These are phyloP conservation scores for Gossypium trilobum DNA, from an alignment of 441 rosid species.

Conservation along the genomic window DNA sequence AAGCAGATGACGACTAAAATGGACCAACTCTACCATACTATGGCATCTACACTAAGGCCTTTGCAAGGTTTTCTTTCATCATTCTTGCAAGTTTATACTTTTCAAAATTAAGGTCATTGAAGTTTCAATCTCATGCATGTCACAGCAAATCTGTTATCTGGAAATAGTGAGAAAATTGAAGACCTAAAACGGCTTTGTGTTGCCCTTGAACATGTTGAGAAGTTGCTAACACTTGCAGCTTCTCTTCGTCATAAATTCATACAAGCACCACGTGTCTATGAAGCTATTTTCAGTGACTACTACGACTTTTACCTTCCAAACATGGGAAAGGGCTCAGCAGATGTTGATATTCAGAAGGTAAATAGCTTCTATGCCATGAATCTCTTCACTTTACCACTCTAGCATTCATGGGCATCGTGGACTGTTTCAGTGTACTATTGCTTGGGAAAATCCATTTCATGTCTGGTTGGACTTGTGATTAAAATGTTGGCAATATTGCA, in stretches of 20 bases:
- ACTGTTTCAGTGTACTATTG: not conserved
- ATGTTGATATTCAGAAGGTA: constrained; percentile 41
- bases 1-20: constrained; percentile 61
- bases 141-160: constrained; percentile 52
- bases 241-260: constrained; percentile 80
- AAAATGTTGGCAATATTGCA: constrained; percentile 1
- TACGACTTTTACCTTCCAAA: constrained; percentile 44
- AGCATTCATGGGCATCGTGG: not conserved
- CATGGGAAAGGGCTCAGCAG: constrained; percentile 50
- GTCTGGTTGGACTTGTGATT: not conserved
- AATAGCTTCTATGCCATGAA: constrained; percentile 15
- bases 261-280: constrained; percentile 55
- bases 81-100: constrained; percentile 9
- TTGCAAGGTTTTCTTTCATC: constrained; percentile 42
- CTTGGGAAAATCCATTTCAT: constrained; percentile 7
- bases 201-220: constrained; percentile 74
- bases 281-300: constrained; percentile 65
- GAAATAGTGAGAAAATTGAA: constrained; percentile 40
- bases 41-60: constrained; percentile 48
- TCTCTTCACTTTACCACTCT: not conserved
- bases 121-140: not conserved
- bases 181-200: constrained; percentile 58
- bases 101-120: not conserved
- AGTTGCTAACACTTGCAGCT: constrained; percentile 66
- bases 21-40: constrained; percentile 65